Evolutionary conservation across 2,329 filamentous ascomycete genomes (phyloP).

Genomic region (Aureobasidium sp.): DNA sequence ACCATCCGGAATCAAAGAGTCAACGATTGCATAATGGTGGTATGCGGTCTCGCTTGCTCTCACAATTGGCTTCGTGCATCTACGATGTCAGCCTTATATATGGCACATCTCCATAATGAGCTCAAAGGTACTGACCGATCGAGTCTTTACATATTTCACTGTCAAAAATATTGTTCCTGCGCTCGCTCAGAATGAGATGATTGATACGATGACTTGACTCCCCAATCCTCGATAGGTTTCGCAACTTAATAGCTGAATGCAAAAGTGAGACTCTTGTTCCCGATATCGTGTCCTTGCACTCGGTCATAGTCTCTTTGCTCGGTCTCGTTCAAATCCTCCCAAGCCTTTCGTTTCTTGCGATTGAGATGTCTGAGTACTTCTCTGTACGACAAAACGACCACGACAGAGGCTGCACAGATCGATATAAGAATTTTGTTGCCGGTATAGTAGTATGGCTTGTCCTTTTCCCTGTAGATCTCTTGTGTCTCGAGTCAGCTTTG

Average conservation of each 20-base stretch:
- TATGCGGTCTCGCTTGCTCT: too few species aligned
- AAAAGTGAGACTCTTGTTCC: slow-evolving; percentile 4
- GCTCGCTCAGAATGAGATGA: neutral
- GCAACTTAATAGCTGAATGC: neutral
- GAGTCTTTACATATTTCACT: too few species aligned
- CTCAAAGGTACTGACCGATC: too few species aligned
- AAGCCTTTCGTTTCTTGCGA: slow-evolving; percentile 41
- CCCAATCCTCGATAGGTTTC: neutral
- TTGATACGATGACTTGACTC: neutral
- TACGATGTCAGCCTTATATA: too few species aligned
- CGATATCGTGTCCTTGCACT: slow-evolving; percentile 24
- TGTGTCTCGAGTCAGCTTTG: neutral
- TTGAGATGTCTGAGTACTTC: slow-evolving; percentile 41
- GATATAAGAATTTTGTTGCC: slow-evolving; percentile 53
- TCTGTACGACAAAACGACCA: slow-evolving; percentile 45
- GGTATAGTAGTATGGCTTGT: slow-evolving; percentile 49
- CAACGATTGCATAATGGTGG: too few species aligned
- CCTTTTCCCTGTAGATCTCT: slow-evolving; percentile 46
- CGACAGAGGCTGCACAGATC: slow-evolving; percentile 43
- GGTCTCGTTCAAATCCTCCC: slow-evolving; percentile 40
- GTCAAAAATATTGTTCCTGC: too few species aligned
- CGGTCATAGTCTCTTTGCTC: slow-evolving; percentile 41
- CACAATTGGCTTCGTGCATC: too few species aligned
- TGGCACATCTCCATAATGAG: too few species aligned
- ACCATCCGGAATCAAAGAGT: too few species aligned